Base-by-base conservation (phyloP, 176 grass and related monocot species). In the Panicum miliaceum region DNA sequence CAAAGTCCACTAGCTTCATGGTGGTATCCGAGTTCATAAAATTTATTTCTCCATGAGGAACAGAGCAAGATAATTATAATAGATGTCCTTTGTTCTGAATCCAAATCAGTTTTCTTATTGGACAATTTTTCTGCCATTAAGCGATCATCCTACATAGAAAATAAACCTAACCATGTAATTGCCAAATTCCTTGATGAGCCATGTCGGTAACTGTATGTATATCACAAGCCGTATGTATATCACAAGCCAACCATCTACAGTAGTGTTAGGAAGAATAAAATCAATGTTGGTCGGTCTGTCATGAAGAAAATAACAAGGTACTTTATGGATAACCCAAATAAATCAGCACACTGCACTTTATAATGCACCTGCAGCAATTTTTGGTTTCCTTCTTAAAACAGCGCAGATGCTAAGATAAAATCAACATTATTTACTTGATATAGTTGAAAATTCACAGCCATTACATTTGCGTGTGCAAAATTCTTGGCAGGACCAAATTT, bases 361-460 rank as follows among this genome's bases (percentile, higher is more conserved):
- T 40, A 13, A 61, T 51, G 40, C 40, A 78, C 23, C 18, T n/a
- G 4, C 1, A 71, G 12, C n/a, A 65, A 18, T 20, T 64, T 70
- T 75, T 18, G 22, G 18, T 48, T 71, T 78, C 34, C 26, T 69
- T 69, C 13, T 73, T 3, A 23, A 35, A 61, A 63, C 29, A 78
- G 51, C 48, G 9, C 18, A 34, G 0, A 73, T 73, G 0, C 3
- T 47, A 57, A 69, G 7, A 45, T 35, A 35, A 61, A 57, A 75
- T 74, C 8, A 75, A 41, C 8, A 64, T 1, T 1, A 29, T 47
- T 63, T 32, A 23, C 12, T 85, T 8, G 65, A 34, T 41, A 3
- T 20, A 45, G 63, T 14, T 74, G 69, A 38, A 71, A 81, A 64
- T 65, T 12, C 77, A 74, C 76, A 86, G 51, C 42, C 25, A 65